Percentiles rank a stretch among this genome's conserved stretches.
Evolutionary conservation across 2,329 filamentous ascomycete genomes (phyloP).

Genomic region (Intubia oerlemansii): DNA sequence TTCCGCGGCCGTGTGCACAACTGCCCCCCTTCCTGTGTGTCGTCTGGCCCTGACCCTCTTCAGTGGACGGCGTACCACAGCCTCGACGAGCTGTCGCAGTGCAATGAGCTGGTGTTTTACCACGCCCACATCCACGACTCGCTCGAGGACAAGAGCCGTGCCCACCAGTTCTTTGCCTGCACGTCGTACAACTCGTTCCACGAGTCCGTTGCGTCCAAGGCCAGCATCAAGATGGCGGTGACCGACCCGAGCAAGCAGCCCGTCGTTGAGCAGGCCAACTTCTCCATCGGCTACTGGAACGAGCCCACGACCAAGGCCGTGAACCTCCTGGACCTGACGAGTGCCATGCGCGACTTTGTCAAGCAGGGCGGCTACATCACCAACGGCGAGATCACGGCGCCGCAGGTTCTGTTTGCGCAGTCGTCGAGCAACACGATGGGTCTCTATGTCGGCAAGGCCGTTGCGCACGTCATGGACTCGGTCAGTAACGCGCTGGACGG

Average conservation of each 20-base stretch:
- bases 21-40: constrained; percentile 4
- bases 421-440: constrained; percentile 12
- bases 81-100: constrained; percentile 1
- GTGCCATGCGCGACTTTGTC: too few species aligned
- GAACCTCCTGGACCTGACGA: too few species aligned
- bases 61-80: constrained; percentile 5
- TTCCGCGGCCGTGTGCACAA: constrained; percentile 1
- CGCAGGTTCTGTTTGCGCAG: constrained; percentile 12
- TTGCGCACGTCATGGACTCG: constrained; percentile 8
- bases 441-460: constrained; percentile 15
- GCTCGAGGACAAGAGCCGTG: background rate
- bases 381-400: too few species aligned
- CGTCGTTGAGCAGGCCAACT: too few species aligned
- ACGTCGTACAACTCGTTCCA: too few species aligned
- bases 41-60: constrained; percentile 1
- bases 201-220: too few species aligned
- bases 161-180: constrained; percentile 6
- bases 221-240: constrained; percentile 9
- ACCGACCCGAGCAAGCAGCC: too few species aligned
- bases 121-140: constrained; percentile 3
- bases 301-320: too few species aligned
- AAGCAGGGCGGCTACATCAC: too few species aligned
- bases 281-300: too few species aligned
- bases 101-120: constrained; percentile 4
- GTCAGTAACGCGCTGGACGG: constrained; percentile 10